Evolutionary conservation across 495 filamentous ascomycete species (phyloP).

Genomic region (Xylaria cubensis): DNA sequence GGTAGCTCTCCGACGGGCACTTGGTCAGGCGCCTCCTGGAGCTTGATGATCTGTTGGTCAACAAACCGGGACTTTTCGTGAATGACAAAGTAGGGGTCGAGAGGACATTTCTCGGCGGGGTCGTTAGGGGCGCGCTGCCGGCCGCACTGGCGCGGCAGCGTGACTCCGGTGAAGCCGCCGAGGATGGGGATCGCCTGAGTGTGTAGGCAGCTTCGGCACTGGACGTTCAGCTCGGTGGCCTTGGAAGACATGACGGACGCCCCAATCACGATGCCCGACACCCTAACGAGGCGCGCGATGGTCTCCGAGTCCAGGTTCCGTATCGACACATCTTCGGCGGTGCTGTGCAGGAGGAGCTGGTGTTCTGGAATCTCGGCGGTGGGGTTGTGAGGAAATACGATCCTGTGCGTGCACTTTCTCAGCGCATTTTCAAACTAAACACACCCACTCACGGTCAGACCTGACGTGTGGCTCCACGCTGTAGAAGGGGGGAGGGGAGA

Average conservation of each 20-base stretch:
- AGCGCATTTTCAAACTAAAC: conserved; percentile 87
- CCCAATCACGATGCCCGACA: conserved; percentile 97
- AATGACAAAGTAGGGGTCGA: conserved; percentile 94
- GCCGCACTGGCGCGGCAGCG: conserved; percentile 80
- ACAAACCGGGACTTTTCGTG: conserved; percentile 96
- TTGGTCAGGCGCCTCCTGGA: conserved; percentile 97
- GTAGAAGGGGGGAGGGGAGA: too few species aligned
- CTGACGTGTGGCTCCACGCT: too few species aligned
- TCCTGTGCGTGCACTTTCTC: conserved; percentile 87
- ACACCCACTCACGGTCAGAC: conserved; percentile 5
- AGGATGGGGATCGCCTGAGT: conserved; percentile 72
- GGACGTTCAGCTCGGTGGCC: conserved; percentile 82
- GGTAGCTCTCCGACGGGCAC: conserved; percentile 97
- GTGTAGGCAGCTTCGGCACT: conserved; percentile 87
- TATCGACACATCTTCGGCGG: conserved; percentile 87
- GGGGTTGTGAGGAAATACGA: conserved; percentile 78
- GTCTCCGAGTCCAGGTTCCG: conserved; percentile 91
- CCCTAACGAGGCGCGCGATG: conserved; percentile 92
- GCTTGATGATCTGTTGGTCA: conserved; percentile 97
- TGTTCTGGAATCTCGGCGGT: conserved; percentile 81
- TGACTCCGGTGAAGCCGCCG: conserved; percentile 85
- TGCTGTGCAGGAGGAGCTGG: conserved; percentile 94
- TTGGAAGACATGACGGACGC: conserved; percentile 97
- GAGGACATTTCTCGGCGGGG: conserved; percentile 73
- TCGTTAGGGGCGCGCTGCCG: conserved; percentile 64